Conservation (phyloP, 331 rosid genomes). For the Saraca asoca region DNA sequence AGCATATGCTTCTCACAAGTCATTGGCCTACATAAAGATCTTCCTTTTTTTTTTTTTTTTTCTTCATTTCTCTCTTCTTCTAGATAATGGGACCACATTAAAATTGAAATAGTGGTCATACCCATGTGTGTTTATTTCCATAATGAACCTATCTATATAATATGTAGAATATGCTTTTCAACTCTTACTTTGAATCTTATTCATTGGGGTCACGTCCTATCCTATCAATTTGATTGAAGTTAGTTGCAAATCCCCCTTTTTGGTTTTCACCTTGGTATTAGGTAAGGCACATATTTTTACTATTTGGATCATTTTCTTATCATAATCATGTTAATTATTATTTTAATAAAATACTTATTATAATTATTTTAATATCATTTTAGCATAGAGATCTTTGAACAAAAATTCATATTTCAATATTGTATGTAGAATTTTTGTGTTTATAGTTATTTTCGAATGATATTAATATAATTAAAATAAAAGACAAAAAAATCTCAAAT, state of each 20-base stretch:
- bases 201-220: background rate
- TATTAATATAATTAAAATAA: too few relatives aligned
- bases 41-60: background rate
- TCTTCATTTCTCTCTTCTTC: too few relatives aligned
- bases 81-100: conserved; percentile 14
- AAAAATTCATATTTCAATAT: too few relatives aligned
- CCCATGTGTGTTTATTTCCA: background rate
- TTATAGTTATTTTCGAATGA: too few relatives aligned
- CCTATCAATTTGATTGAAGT: background rate
- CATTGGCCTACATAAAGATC: conserved; percentile 6
- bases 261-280: background rate
- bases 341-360: too few relatives aligned
- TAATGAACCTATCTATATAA: background rate
- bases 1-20: too few relatives aligned
- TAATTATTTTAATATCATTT: too few relatives aligned
- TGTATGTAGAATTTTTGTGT: too few relatives aligned
- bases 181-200: background rate
- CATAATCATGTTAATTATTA: too few relatives aligned
- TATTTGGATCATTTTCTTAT: too few relatives aligned
- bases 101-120: background rate
- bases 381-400: too few relatives aligned
- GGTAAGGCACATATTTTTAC: background rate
- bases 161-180: background rate
- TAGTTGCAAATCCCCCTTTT: background rate
- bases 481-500: too few relatives aligned